These are phyloP conservation scores for Beauveria bassiana DNA, from an alignment of 2,329 filamentous ascomycete genomes.

Conservation along the genomic window DNA sequence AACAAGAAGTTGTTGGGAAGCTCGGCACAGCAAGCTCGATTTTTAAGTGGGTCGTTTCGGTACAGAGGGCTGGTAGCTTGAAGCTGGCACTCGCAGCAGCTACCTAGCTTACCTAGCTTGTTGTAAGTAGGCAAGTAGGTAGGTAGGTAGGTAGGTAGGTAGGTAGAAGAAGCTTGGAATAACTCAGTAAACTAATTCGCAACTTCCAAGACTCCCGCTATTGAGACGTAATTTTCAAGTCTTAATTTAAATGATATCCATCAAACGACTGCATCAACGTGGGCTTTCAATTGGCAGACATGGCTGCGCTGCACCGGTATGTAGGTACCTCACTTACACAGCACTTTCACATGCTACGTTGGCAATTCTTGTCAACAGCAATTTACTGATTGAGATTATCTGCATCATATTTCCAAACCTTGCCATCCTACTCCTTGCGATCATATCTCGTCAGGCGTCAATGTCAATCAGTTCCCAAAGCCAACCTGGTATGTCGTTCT, in stretches of 20 bases:
- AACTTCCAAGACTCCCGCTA: not conserved
- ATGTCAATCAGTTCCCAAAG: not conserved
- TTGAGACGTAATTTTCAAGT: too few relatives aligned
- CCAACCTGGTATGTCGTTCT: not conserved
- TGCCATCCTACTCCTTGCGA: too few relatives aligned
- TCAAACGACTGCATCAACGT: not conserved
- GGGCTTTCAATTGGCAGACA: not conserved
- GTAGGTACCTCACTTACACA: not conserved
- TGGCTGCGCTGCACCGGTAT: not conserved
- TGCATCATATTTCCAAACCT: not conserved
- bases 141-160: too few relatives aligned
- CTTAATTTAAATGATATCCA: too few relatives aligned
- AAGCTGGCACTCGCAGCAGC: not conserved
- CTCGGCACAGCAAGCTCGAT: not conserved
- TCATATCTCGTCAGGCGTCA: not conserved
- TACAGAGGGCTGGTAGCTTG: not conserved
- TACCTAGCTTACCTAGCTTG: not conserved
- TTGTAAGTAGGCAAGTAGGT: too few relatives aligned
- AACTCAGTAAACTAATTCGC: too few relatives aligned
- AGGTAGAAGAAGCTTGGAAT: too few relatives aligned
- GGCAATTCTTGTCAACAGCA: not conserved
- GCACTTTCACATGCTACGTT: not conserved
- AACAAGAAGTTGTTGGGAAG: constrained; percentile 7
- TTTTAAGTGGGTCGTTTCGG: constrained; percentile 3
- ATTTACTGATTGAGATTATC: not conserved